Conservation (phyloP, 768 basidiomycete genomes). For the Coprinopsis cinerea region DNA sequence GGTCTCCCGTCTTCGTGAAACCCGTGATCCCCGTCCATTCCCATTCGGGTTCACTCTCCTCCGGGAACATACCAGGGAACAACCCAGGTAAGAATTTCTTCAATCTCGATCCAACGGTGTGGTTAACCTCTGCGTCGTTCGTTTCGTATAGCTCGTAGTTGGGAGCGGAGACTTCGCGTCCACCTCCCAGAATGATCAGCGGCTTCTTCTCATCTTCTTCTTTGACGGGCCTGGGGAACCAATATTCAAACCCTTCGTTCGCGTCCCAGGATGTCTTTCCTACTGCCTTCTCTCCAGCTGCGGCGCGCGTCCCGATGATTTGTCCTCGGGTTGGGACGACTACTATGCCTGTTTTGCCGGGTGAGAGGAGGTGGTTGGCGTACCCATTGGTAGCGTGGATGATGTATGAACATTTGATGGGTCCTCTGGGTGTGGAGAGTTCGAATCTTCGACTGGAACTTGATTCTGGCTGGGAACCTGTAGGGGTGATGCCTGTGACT, state of each 20-base stretch:
- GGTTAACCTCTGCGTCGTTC: slow-evolving; percentile 55
- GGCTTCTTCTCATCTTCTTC: slow-evolving; percentile 35
- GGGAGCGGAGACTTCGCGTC: slow-evolving; percentile 38
- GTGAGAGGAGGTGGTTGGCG: slow-evolving; percentile 67
- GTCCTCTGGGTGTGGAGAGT: slow-evolving; percentile 45
- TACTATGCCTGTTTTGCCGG: slow-evolving; percentile 19
- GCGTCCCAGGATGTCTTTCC: slow-evolving; percentile 43
- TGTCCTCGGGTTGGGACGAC: slow-evolving; percentile 76
- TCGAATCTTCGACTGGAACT: slow-evolving; percentile 2
- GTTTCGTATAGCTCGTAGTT: slow-evolving; percentile 43
- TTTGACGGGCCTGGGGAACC: slow-evolving; percentile 62
- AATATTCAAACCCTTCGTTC: slow-evolving; percentile 62
- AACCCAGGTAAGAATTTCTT: slow-evolving; percentile 53
- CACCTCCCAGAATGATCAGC: slow-evolving; percentile 71
- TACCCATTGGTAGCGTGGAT: slow-evolving; percentile 89
- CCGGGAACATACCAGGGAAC: slow-evolving; percentile 50
- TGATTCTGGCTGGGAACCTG: not conserved
- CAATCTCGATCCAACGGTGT: slow-evolving; percentile 40
- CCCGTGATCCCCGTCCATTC: slow-evolving; percentile 93
- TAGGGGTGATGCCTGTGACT: not conserved
- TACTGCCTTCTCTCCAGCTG: slow-evolving; percentile 31
- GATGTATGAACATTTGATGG: slow-evolving; percentile 52
- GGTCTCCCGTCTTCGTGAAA: slow-evolving; percentile 53
- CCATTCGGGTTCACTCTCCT: slow-evolving; percentile 52
- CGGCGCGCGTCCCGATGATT: slow-evolving; percentile 38